A percentile compares a stretch with the other conserved stretches of the same genome.
Evolutionary conservation across 208 protist species (phyloP).

Genomic region (Ichthyophonus hoferi): DNA sequence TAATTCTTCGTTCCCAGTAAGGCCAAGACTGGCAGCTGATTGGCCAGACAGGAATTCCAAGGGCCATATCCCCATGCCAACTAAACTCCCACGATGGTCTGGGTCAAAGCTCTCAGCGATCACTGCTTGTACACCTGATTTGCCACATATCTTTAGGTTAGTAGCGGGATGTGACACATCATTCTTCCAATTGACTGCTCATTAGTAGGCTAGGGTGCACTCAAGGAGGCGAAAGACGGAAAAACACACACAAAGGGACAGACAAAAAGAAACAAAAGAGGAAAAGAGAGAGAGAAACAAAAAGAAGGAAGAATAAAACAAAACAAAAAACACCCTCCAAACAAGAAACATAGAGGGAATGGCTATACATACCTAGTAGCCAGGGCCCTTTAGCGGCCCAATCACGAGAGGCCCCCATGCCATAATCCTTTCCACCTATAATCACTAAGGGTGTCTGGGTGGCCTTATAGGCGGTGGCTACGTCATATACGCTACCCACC

Average conservation of each 20-base stretch:
- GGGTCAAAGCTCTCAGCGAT: constrained; percentile 85
- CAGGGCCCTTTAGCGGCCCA: constrained; percentile 92
- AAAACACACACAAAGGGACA: neutral
- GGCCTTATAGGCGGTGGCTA: constrained; percentile 77
- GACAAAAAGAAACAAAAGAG: neutral
- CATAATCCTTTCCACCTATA: constrained; percentile 88
- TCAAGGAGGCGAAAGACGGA: neutral
- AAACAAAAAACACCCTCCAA: constrained; percentile 26
- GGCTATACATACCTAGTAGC: constrained; percentile 84
- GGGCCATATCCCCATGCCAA: constrained; percentile 89
- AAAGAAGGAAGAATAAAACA: neutral
- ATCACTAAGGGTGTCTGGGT: constrained; percentile 74
- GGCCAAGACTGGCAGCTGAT: constrained; percentile 71
- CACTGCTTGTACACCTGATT: constrained; percentile 59
- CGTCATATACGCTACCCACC: constrained; percentile 76
- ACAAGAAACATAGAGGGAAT: constrained; percentile 56
- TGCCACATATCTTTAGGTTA: too few relatives aligned
- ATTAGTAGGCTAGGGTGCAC: neutral
- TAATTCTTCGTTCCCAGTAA: constrained; percentile 82
- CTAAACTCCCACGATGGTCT: constrained; percentile 88
- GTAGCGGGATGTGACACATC: neutral
- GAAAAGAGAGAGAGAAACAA: too few relatives aligned
- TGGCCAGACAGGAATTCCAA: constrained; percentile 83
- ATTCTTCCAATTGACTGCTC: neutral
- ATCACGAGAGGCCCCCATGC: constrained; percentile 84